phyloP scores from a whole-genome alignment of 2,329 filamentous ascomycete species.

The Aspergillus niger region DNA sequence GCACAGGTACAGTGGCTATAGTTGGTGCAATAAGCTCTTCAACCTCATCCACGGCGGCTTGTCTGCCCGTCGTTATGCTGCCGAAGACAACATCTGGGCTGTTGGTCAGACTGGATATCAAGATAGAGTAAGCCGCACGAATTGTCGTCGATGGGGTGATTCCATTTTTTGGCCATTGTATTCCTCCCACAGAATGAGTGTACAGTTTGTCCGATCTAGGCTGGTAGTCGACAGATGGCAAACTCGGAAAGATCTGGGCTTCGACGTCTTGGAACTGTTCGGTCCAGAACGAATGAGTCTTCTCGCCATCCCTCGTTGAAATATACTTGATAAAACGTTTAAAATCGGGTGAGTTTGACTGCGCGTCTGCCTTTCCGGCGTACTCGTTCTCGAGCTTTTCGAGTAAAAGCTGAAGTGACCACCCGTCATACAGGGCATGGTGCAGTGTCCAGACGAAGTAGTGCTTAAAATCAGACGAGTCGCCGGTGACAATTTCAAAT shows the following conservation, averaged over 20 bases:
- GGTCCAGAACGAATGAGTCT: background rate
- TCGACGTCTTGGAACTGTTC: background rate
- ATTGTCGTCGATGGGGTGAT: slow-evolving; percentile 33
- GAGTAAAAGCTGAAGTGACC: slow-evolving; percentile 1
- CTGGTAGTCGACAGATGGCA: background rate
- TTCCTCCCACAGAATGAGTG: background rate
- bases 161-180: background rate
- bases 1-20: slow-evolving; percentile 33
- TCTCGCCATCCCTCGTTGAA: background rate
- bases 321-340: background rate
- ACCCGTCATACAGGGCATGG: slow-evolving; percentile 10
- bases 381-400: background rate
- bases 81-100: slow-evolving; percentile 43
- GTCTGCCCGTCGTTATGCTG: slow-evolving; percentile 41
- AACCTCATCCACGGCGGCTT: slow-evolving; percentile 38
- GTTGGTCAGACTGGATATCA: slow-evolving; percentile 35
- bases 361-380: background rate
- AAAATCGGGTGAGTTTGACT: background rate
- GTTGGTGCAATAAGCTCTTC: slow-evolving; percentile 43
- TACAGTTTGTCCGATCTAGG: background rate
- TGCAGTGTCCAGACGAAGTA: background rate
- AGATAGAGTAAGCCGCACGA: slow-evolving; percentile 40
- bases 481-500: background rate
- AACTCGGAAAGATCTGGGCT: background rate
- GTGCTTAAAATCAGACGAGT: background rate